Conservation (phyloP, 1,284 basidiomycete species). For the Termitomyces sp. region DNA sequence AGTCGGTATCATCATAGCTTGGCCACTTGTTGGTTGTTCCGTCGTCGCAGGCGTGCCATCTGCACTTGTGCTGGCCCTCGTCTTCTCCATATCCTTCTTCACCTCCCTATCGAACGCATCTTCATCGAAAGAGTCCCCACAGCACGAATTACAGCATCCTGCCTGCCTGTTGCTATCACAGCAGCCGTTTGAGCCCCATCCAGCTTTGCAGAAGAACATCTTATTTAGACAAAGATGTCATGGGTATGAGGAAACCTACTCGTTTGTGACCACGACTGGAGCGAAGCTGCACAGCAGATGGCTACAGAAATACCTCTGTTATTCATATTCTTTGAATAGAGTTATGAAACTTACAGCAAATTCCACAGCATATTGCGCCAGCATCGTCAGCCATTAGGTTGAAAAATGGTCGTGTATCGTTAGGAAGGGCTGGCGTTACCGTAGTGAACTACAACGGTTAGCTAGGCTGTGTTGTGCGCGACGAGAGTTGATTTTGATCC, state of each 20-base stretch:
- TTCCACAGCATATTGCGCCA: background rate
- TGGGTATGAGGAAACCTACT: slow-evolving; percentile 18
- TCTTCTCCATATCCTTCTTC: slow-evolving; percentile 15
- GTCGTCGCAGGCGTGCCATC: background rate
- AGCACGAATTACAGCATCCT: slow-evolving; percentile 41
- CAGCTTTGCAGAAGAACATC: slow-evolving; percentile 16
- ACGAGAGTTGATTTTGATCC: background rate
- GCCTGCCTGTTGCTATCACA: slow-evolving; percentile 22
- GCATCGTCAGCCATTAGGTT: background rate
- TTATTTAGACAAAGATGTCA: background rate
- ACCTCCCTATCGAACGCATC: slow-evolving; percentile 33
- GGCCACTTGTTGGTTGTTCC: slow-evolving; percentile 10
- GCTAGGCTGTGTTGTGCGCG: background rate
- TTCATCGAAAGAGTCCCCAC: slow-evolving; percentile 33
- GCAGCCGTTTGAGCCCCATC: slow-evolving; percentile 28
- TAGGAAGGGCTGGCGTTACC: background rate
- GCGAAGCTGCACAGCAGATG: slow-evolving; percentile 17
- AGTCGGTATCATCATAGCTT: slow-evolving; percentile 10
- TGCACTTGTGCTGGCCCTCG: slow-evolving; percentile 4
- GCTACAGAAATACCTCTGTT: slow-evolving; percentile 17
- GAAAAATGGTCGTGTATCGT: background rate
- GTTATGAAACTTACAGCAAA: slow-evolving; percentile 12
- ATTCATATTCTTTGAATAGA: too few relatives aligned
- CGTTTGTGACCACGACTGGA: slow-evolving; percentile 25
- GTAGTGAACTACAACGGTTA: too few relatives aligned